These are phyloP conservation scores for Cystobasidium pallidum DNA, from an alignment of 1,284 basidiomycete genomes.

Conservation along the genomic window DNA sequence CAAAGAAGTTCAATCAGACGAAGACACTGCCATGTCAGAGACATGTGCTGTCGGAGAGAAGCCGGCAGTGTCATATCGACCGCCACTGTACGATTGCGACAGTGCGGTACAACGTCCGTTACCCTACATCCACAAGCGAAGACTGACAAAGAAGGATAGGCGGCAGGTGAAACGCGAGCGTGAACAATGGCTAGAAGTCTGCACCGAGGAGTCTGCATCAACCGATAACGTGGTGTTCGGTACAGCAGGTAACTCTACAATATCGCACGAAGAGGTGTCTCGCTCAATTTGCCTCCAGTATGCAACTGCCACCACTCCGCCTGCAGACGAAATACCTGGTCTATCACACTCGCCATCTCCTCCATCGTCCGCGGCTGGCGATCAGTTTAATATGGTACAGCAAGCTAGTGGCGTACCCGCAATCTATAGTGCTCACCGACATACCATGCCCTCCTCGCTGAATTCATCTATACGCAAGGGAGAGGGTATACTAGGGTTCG, in stretches of 20 bases:
- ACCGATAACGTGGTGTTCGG: not conserved
- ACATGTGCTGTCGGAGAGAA: not conserved
- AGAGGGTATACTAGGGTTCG: not conserved
- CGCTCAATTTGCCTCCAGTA: no score
- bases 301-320: not conserved
- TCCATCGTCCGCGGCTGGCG: slow-evolving; percentile 6
- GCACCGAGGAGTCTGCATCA: not conserved
- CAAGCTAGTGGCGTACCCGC: not conserved
- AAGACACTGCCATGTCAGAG: not conserved
- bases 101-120: not conserved
- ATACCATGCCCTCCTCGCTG: not conserved
- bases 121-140: slow-evolving; percentile 1
- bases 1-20: slow-evolving; percentile 6
- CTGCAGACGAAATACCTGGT: not conserved
- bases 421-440: not conserved
- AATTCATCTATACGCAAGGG: not conserved
- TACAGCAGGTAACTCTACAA: not conserved
- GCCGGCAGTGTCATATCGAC: not conserved
- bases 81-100: not conserved
- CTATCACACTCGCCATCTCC: slow-evolving; percentile 31
- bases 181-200: not conserved
- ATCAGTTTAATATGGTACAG: not conserved
- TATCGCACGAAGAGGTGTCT: no score
- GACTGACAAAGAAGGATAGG: slow-evolving; percentile 11
- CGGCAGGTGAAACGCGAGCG: not conserved